Evolutionary conservation across 352 stramenopile species (phyloP).

Genomic region (Phytophthora sansomeana): DNA sequence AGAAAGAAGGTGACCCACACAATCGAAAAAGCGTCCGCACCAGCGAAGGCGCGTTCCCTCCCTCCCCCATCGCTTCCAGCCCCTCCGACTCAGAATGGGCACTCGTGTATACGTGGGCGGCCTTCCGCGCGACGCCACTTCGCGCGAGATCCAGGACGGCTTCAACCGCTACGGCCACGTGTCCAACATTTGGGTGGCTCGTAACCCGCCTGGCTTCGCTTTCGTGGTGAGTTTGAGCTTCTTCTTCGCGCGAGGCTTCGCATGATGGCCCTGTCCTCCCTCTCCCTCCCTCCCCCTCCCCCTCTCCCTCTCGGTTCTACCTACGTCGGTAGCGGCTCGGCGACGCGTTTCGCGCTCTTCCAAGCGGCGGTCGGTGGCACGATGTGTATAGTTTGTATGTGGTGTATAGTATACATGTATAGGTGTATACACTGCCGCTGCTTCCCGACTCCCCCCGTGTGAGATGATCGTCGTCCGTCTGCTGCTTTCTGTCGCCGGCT

Average conservation of each 20-base stretch:
- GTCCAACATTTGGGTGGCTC: slow-evolving; percentile 88
- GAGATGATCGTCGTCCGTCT: slow-evolving; percentile 8
- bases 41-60: slow-evolving; percentile 7
- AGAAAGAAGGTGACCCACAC: slow-evolving; percentile 7
- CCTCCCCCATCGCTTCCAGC: slow-evolving; percentile 19
- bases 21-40: slow-evolving; percentile 37
- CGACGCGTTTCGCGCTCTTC: not conserved
- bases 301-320: slow-evolving; percentile 10
- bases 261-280: slow-evolving; percentile 47
- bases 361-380: slow-evolving; percentile 21
- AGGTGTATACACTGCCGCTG: slow-evolving; percentile 9
- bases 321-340: too few relatives aligned
- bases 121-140: slow-evolving; percentile 81
- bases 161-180: slow-evolving; percentile 89
- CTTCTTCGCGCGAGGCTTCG: slow-evolving; percentile 27
- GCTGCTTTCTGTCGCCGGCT: slow-evolving; percentile 5
- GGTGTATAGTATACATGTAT: slow-evolving; percentile 23
- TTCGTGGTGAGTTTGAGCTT: slow-evolving; percentile 87
- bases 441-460: slow-evolving; percentile 2
- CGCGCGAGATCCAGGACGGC: slow-evolving; percentile 82
- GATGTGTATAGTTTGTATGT: slow-evolving; percentile 30
- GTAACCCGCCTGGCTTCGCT: slow-evolving; percentile 88
- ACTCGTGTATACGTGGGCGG: slow-evolving; percentile 88
- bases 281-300: slow-evolving; percentile 23
- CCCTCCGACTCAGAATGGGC: slow-evolving; percentile 67